These are phyloP conservation scores for Myriosclerotinia scirpicola DNA, from an alignment of 2,329 filamentous ascomycete genomes.

Conservation along the genomic window DNA sequence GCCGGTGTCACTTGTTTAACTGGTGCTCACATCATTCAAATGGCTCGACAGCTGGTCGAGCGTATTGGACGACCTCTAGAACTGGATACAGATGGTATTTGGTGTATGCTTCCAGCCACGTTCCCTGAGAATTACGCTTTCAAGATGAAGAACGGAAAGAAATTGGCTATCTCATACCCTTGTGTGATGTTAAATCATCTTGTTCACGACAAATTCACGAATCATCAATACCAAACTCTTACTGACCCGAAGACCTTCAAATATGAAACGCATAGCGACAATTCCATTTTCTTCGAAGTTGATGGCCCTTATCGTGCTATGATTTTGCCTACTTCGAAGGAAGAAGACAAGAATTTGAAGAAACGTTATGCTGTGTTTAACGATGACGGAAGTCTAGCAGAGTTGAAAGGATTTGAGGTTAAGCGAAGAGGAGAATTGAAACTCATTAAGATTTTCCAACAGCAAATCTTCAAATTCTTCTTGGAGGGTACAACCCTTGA, in stretches of 20 bases:
- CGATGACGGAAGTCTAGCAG: constrained; percentile 90
- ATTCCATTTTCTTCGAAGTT: constrained; percentile 99
- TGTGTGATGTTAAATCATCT: constrained; percentile 99
- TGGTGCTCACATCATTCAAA: constrained; percentile 93
- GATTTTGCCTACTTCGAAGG: constrained; percentile 95
- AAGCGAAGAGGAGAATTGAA: constrained; percentile 97
- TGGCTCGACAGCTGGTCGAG: constrained; percentile 91
- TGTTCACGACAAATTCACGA: constrained; percentile 92
- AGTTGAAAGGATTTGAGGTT: constrained; percentile 95
- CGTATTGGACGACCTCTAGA: constrained; percentile 89
- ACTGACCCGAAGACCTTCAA: constrained; percentile 75
- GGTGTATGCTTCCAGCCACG: constrained; percentile 96
- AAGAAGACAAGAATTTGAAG: constrained; percentile 99
- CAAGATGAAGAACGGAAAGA: constrained; percentile 94
- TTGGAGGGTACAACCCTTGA: constrained; percentile 82
- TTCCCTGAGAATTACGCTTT: constrained; percentile 97
- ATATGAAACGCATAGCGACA: constrained; percentile 97
- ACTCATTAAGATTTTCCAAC: constrained; percentile 99
- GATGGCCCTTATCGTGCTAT: constrained; percentile 97
- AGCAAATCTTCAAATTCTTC: constrained; percentile 99
- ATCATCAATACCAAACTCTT: constrained; percentile 94
- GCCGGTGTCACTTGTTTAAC: constrained; percentile 97
- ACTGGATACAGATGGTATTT: constrained; percentile 97
- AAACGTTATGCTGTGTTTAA: constrained; percentile 99
- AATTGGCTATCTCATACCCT: constrained; percentile 92